Conservation (phyloP, 2,329 filamentous ascomycete genomes). For the Diaporthe sp. region DNA sequence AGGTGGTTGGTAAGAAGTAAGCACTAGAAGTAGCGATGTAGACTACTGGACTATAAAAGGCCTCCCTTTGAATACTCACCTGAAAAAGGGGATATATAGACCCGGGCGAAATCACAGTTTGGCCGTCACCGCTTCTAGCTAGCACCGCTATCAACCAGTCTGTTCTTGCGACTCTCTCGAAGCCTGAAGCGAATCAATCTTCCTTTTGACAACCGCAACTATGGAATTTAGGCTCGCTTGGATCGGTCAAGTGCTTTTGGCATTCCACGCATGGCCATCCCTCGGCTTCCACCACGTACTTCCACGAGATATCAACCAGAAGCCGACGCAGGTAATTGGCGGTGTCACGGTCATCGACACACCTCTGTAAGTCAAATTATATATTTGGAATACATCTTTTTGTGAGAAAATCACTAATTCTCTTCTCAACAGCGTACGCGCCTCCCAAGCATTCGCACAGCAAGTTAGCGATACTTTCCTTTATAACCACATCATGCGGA, state of each 20-base stretch:
- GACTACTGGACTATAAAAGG: no score
- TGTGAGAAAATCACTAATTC: background rate
- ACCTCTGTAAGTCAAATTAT: background rate
- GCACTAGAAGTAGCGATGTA: no score
- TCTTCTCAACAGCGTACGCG: constrained; percentile 17
- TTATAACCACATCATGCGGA: constrained; percentile 35
- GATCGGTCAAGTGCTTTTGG: background rate
- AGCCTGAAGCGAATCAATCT: background rate
- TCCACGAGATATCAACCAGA: background rate
- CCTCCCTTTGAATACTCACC: no score
- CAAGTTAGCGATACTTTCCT: constrained; percentile 3
- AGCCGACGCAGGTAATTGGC: background rate
- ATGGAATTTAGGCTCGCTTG: background rate
- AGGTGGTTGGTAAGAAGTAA: no score
- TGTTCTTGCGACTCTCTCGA: background rate
- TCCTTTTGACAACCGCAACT: background rate
- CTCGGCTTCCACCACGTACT: background rate
- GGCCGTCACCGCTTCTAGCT: no score
- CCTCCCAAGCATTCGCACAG: constrained; percentile 27
- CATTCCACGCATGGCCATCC: background rate
- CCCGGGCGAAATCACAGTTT: no score
- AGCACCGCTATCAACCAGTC: background rate
- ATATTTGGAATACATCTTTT: background rate
- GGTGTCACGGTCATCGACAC: background rate
- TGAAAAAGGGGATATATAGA: no score